Evolutionary conservation across 257 asterid species (phyloP), one percentile per base, ranked within the genome.

Genomic region (Eucommia ulmoides): DNA sequence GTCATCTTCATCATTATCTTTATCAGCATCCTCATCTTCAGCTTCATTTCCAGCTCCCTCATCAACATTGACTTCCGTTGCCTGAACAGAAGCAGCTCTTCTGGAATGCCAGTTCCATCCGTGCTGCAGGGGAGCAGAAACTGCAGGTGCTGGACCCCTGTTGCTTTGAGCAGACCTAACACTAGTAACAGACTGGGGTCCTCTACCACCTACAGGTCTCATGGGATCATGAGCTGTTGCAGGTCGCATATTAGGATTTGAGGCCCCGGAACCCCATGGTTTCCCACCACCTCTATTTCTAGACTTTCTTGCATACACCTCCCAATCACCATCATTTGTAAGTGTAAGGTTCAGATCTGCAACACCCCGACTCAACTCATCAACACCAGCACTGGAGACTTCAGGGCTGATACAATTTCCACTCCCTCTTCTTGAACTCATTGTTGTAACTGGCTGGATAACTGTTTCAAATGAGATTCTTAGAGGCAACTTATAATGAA

Each of bases 241-340:
- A 1, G 15, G 18, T 45, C 79, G 24, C 9, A 75, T 75, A 77
- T 69, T 62, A 10, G 62, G 26, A 66, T 62, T 75, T 41, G 11
- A 67, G 46, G 38, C 82, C 88, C 72, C 65, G 65, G 76, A 46
- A 50, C 7, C 52, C 69, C 61, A 55, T 58, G 71, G 84, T 41
- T 65, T 69, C 50, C 33, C 55, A 53, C 58, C 81, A 48, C 55
- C 51, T 62, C 44, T 83, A 54, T 66, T 73, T 60, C 79, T 83
- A 1, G 82, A 51, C 53, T 84, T 88, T 56, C 62, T 81, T 0
- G 56, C 67, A 22, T 50, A 65, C 9, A 74, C 80, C 65, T 73
- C 80, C 97, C 97, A 79, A 17, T 82, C 95, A 26, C 71, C 93
- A 45, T 60, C 75, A 53, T 67, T 58, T n/a, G 64, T 41, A 41